Percentiles rank a stretch among this genome's conserved stretches.
Evolutionary conservation across 352 stramenopile genomes (phyloP).

Genomic region (Globisporangium middletonii): DNA sequence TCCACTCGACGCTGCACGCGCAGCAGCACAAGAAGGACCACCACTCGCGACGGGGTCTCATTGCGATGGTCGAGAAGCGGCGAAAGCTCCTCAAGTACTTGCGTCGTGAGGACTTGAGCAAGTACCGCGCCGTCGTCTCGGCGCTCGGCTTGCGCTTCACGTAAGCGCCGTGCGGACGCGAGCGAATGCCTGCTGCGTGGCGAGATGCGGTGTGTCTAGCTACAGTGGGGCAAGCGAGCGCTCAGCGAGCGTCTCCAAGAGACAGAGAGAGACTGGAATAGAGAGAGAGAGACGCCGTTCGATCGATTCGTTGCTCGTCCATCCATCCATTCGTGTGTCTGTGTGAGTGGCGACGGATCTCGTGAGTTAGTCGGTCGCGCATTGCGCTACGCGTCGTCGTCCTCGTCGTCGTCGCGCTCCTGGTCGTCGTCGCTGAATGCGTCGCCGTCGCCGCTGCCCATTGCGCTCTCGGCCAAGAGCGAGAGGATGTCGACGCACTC

Average conservation of each 20-base stretch:
- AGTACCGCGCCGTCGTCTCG: slow-evolving; percentile 74
- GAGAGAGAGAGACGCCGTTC: too few species aligned
- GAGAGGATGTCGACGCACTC: slow-evolving; percentile 86
- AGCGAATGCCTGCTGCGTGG: not conserved
- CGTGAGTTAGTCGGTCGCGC: not conserved
- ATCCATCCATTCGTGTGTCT: too few species aligned
- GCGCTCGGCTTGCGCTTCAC: slow-evolving; percentile 75
- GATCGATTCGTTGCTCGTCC: too few species aligned
- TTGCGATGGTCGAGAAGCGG: slow-evolving; percentile 82
- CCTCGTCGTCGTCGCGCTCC: slow-evolving; percentile 18
- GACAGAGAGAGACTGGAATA: too few species aligned
- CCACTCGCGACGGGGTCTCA: slow-evolving; percentile 79
- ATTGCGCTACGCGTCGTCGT: slow-evolving; percentile 8
- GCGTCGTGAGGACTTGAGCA: slow-evolving; percentile 71
- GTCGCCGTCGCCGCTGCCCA: slow-evolving; percentile 4
- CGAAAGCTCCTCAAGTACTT: slow-evolving; percentile 86
- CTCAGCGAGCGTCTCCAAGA: too few species aligned
- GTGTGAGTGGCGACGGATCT: not conserved
- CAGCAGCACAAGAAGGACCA: slow-evolving; percentile 84
- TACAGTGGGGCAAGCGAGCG: too few species aligned
- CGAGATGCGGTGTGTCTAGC: not conserved
- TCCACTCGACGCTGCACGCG: slow-evolving; percentile 68
- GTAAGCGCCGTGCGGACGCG: slow-evolving; percentile 16
- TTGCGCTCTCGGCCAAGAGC: slow-evolving; percentile 53
- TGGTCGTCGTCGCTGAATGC: slow-evolving; percentile 7